phyloP scores from a whole-genome alignment of 2,329 filamentous ascomycete genomes.

The Apiospora saccharicola region DNA sequence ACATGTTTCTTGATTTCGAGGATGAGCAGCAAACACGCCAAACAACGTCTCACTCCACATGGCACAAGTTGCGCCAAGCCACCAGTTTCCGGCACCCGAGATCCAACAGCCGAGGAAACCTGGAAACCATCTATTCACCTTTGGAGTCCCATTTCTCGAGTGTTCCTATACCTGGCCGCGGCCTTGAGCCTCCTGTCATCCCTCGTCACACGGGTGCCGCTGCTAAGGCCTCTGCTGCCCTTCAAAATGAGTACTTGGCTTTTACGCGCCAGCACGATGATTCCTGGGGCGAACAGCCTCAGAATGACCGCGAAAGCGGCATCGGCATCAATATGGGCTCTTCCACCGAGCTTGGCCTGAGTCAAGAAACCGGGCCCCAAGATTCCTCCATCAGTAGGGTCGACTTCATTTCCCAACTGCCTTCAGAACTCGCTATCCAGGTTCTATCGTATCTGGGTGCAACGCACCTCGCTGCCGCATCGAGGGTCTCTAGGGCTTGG shows the following conservation, averaged over 20 bases:
- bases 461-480: constrained; percentile 55
- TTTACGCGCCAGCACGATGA: constrained; percentile 48
- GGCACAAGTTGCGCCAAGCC: constrained; percentile 60
- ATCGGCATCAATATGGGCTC: constrained; percentile 65
- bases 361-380: constrained; percentile 43
- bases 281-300: constrained; percentile 56
- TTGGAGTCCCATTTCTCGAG: constrained; percentile 41
- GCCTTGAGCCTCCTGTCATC: constrained; percentile 65
- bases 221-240: constrained; percentile 66
- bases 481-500: constrained; percentile 61
- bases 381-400: constrained; percentile 52
- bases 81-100: constrained; percentile 58
- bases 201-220: constrained; percentile 66
- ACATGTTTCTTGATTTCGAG: constrained; percentile 29
- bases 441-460: constrained; percentile 65
- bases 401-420: constrained; percentile 65
- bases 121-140: constrained; percentile 49
- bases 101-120: constrained; percentile 49
- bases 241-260: constrained; percentile 61
- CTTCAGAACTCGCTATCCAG: constrained; percentile 65
- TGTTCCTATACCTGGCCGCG: constrained; percentile 56
- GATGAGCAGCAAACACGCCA: constrained; percentile 52
- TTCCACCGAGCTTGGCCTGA: constrained; percentile 45
- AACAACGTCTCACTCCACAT: constrained; percentile 57
- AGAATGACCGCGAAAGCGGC: constrained; percentile 69